These are phyloP conservation scores for Chaetomium fimeti DNA, from an alignment of 495 filamentous ascomycete genomes.

Conservation along the genomic window DNA sequence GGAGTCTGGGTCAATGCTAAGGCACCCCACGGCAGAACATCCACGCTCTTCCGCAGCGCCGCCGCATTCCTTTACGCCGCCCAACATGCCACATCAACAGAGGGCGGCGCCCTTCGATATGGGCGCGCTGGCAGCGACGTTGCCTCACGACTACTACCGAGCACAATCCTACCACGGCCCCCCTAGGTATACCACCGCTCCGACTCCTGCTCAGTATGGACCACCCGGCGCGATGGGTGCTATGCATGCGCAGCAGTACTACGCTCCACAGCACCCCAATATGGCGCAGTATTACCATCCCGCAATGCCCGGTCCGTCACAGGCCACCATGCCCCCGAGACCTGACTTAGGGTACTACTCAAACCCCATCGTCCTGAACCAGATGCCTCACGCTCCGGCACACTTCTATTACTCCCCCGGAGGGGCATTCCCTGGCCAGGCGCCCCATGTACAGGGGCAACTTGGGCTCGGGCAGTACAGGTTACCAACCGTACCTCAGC, in stretches of 20 bases:
- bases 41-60: background rate
- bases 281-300: conserved; percentile 42
- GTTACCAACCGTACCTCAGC: conserved; percentile 14
- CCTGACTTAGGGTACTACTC: conserved; percentile 42
- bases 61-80: conserved; percentile 38
- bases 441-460: conserved; percentile 31
- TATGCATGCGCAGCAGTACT: conserved; percentile 40
- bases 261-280: conserved; percentile 43
- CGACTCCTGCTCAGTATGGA: conserved; percentile 48
- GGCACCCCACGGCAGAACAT: background rate
- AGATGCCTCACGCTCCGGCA: conserved; percentile 33
- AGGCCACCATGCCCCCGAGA: conserved; percentile 34
- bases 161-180: conserved; percentile 36
- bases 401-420: conserved; percentile 44
- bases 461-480: conserved; percentile 37
- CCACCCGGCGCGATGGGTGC: conserved; percentile 30
- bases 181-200: conserved; percentile 45
- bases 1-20: conserved; percentile 9
- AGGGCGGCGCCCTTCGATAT: conserved; percentile 44
- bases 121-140: conserved; percentile 39
- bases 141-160: conserved; percentile 43
- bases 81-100: conserved; percentile 41
- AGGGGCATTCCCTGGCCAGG: conserved; percentile 35
- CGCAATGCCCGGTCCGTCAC: conserved; percentile 38
- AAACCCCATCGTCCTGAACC: conserved; percentile 39